Base-by-base conservation (phyloP, 2,329 filamentous ascomycete genomes). In the Aspergillus sp. region DNA sequence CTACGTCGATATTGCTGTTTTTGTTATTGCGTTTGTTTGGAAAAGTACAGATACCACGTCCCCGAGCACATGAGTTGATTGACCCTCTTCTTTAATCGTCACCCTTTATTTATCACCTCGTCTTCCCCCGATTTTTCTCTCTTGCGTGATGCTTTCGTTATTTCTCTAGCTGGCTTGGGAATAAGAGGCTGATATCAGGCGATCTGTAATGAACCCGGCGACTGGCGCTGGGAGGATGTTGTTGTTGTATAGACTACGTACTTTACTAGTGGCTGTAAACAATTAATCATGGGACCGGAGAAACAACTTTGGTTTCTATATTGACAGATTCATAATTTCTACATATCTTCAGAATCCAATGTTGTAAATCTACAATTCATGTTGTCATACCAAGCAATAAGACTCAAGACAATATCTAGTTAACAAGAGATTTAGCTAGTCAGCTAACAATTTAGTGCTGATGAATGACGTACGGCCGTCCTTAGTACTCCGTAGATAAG, bases 121-220 rank as follows among this genome's bases (percentile, higher is more conserved):
- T 21, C 54, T 21, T 56, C 11, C n/a, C 21, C 54, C 32, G 11
- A 36, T 36, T 30, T 49, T n/a, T 13, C 10, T 32, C 30, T 50
- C 42, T 49, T 49, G 32, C 13, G 39, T 42, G 36, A 32, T 44
- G 39, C 39, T 44, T 55, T 44, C 27, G 53, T 55, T 55, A 47
- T 55, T 55, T 47, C 52, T 54, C 23, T 55, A 55, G 53, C 53
- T 55, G 53, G 53, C 39, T 55, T 55, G 53, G 53, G 42, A 55
- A 55, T 55, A 55, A 32, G 41, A 55, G 53, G 53, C 30, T 55
- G 19, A 55, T 55, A 55, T 55, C 44, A 32, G 53, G 53, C 42
- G 25, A 42, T 30, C 47, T 50, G 47, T 50, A 50, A 50, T 32
- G 32, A 30, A 25, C 25, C 47, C 47, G 47, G 47, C 47, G 47